A percentile compares a stretch with the other conserved stretches of the same genome.
These are phyloP conservation scores for Vigna unguiculata DNA, from an alignment of 306 rosid species.

Conservation along the genomic window DNA sequence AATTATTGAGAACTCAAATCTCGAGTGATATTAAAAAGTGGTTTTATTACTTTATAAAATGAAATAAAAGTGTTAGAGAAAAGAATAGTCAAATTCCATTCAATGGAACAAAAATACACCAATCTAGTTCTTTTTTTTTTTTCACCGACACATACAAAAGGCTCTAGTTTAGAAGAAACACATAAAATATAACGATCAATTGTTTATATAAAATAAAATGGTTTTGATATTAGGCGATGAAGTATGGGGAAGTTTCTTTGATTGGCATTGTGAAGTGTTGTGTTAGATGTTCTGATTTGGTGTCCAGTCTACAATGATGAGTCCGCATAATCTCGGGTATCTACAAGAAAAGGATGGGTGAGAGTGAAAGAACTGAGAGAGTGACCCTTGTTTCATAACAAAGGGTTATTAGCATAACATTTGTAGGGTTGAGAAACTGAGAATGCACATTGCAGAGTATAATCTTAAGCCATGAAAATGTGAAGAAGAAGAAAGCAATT, in stretches of 20 bases:
- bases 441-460: background rate
- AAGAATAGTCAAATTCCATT: background rate
- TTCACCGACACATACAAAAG: background rate
- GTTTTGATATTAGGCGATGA: background rate
- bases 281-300: background rate
- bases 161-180: background rate
- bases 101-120: background rate
- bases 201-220: background rate
- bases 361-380: background rate
- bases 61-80: background rate
- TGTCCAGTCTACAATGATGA: slow-evolving; percentile 5
- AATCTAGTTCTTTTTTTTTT: background rate
- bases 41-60: too few relatives aligned
- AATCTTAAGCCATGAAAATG: background rate
- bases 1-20: too few relatives aligned
- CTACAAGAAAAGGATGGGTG: slow-evolving; percentile 22
- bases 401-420: background rate
- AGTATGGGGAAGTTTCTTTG: slow-evolving; percentile 16
- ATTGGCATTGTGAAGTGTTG: background rate
- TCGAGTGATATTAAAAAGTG: too few relatives aligned
- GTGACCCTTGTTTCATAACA: background rate
- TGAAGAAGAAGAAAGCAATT: background rate
- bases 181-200: background rate
- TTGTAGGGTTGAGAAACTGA: background rate
- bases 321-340: slow-evolving; percentile 20